Evolutionary conservation across 2,329 filamentous ascomycete genomes (phyloP).

Genomic region (Curvularia hawaiiensis): DNA sequence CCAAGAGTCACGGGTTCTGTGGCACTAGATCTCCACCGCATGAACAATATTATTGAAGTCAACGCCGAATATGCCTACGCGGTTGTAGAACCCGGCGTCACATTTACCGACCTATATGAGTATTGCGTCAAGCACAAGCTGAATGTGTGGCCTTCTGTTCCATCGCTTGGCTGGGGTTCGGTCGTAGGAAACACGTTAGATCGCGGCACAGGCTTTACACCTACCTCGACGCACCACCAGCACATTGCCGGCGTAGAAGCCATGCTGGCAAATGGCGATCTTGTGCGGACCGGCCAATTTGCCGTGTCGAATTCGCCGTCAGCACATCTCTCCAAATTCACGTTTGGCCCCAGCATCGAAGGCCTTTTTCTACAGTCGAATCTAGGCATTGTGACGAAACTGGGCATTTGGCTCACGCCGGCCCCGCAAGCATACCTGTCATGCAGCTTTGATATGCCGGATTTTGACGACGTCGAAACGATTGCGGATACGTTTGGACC

Average conservation of each 20-base stretch:
- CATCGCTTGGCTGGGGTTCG: conserved; percentile 44
- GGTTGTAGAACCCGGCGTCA: conserved; percentile 49
- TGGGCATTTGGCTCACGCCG: conserved; percentile 42
- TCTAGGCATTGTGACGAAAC: conserved; percentile 57
- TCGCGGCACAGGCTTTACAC: conserved; percentile 50
- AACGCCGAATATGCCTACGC: conserved; percentile 53
- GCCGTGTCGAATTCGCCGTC: conserved; percentile 50
- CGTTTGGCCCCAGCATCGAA: conserved; percentile 48
- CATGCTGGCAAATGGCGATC: conserved; percentile 42
- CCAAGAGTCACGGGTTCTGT: conserved; percentile 46
- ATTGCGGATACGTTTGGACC: conserved; percentile 54
- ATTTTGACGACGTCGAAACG: conserved; percentile 53
- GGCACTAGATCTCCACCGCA: conserved; percentile 45
- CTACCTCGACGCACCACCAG: conserved; percentile 46
- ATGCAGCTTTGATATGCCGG: conserved; percentile 54
- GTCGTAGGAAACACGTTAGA: conserved; percentile 49
- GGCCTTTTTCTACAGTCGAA: conserved; percentile 59
- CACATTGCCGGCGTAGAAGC: conserved; percentile 47
- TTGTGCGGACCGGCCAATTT: conserved; percentile 47
- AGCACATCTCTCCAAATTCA: conserved; percentile 45
- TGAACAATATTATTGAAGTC: conserved; percentile 54
- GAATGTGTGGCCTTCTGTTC: conserved; percentile 42
- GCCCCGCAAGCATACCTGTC: conserved; percentile 54
- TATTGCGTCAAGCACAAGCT: conserved; percentile 39
- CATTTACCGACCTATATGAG: conserved; percentile 39